Evolutionary conservation across 768 basidiomycete species (phyloP).

Genomic region (Tulasnella sp.): DNA sequence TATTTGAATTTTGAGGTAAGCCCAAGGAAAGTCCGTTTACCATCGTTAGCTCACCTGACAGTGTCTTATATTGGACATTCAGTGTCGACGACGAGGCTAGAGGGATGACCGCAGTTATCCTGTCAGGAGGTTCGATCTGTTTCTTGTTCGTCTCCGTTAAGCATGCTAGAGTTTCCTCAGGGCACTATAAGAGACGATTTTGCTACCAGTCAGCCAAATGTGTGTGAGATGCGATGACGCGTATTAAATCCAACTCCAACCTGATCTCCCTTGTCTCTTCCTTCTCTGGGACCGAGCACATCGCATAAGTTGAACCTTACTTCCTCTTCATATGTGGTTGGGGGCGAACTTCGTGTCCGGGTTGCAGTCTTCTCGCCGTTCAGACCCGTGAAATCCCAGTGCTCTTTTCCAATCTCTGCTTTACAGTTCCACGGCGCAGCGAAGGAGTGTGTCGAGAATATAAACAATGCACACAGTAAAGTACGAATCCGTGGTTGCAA

Average conservation of each 20-base stretch:
- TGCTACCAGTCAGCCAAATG: not conserved
- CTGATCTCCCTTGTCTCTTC: conserved; percentile 48
- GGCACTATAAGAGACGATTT: conserved; percentile 38
- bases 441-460: no score
- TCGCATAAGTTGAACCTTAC: conserved; percentile 57
- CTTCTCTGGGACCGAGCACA: conserved; percentile 38
- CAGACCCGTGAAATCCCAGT: conserved; percentile 41
- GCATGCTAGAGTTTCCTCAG: conserved; percentile 56
- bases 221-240: not conserved
- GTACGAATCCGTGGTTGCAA: no score
- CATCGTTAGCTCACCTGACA: conserved; percentile 3
- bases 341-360: conserved; percentile 46
- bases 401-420: not conserved
- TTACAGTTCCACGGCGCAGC: conserved; percentile 10
- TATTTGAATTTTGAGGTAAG: conserved; percentile 1
- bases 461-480: no score
- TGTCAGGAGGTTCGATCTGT: conserved; percentile 34
- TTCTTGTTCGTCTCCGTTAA: conserved; percentile 55
- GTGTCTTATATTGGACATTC: conserved; percentile 20
- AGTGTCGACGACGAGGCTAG: conserved; percentile 35
- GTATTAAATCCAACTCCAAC: conserved; percentile 28
- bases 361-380: conserved; percentile 38
- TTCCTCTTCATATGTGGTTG: conserved; percentile 45
- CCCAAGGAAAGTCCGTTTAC: not conserved
- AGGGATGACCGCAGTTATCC: conserved; percentile 65